Evolutionary conservation across 2,329 filamentous ascomycete genomes (phyloP), one percentile per base, ranked within the genome.

Genomic region (Colletotrichum truncatum): DNA sequence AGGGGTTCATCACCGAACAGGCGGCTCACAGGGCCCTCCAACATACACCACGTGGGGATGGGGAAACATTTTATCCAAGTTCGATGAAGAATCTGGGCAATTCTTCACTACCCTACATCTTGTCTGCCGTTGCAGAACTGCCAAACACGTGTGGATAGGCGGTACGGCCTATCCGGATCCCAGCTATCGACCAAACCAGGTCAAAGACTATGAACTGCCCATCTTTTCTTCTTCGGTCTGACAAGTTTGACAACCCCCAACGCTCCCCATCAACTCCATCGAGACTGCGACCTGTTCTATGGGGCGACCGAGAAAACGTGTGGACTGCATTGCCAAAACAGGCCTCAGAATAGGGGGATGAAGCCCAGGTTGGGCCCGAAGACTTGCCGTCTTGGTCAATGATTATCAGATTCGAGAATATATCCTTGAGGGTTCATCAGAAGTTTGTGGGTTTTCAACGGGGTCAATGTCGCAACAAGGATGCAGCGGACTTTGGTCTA

Each of bases 41-140:
- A 12, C 34, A 26, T 30, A 10, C 43, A 51, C 36, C 57, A 52
- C 57, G 36, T 46, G 51, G 63, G 63, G 49, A 56, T 41, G 23
- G 43, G 51, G 43, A 43, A 45, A 30, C 36, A 23, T 62, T 62
- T 62, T 65, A 65, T 55, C 54, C 36, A 36, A 57, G 18, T 49
- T 45, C 41, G 12, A 38, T 23, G 26, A 14, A 41, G 9, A 32
- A 26, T 6, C 26, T 21, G 16, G n/a, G 46, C 6, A 34, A 28
- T n/a, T 4, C n/a, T 26, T n/a, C 21, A 23, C 28, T 23, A 38
- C 18, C 28, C 32, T 23, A 39, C n/a, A 14, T 30, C 25, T n/a
- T 18, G 41, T 41, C 32, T n/a, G 49, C 32, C 26, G n/a, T 32
- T 46, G 12, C 54, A 57, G 21, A 6, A 61, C n/a, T 4, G n/a